Evolutionary conservation across 2,329 filamentous ascomycete genomes (phyloP), one percentile per base, ranked within the genome.

Genomic region (Ceratocystis cubensis): DNA sequence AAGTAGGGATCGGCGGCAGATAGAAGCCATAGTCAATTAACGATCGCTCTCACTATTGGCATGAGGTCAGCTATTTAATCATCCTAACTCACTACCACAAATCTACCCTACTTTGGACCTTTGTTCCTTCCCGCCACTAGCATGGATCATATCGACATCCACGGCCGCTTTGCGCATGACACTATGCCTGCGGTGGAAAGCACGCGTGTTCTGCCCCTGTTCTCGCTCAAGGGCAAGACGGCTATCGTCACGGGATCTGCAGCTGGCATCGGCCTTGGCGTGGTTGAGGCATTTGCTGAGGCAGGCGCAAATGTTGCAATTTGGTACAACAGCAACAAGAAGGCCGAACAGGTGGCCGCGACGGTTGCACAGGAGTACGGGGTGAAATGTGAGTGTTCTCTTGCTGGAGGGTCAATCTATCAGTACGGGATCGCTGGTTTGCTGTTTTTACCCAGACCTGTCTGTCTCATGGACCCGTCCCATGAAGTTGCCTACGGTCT

Each of bases 221-320:
- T 89, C 76, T 88, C 86, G 5, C 78, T 89, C 64, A 85, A 85
- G 72, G 86, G 85, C 56, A 67, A 67, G 33, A 68, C 67, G 6
- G 67, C 68, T 48, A 66, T 70, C 44, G 65, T 71, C 3, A 71
- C 70, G n/a, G 69, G 70, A 17, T 69, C 70, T 22, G 69, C 69
- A 17, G 69, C 69, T n/a, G 70, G 70, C 48, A 71, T 71, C 41
- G 70, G 70, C 37, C 69, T 71, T 8, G 70, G 65, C 1, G 69
- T 77, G 71, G 71, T 71, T 5, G 69, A 71, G 25, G 69, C 76
- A 61, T 76, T 76, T 68, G 75, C 74, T 1, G 71, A 73, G 3
- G 70, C 73, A 17, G 74, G 73, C 8, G 69, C 74, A 62, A 67
- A 70, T 3, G 72, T 77, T 20, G 72, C 72, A 13, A 70, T 77